A percentile compares a stretch with the other conserved stretches of the same genome.
Evolutionary conservation across 768 basidiomycete genomes (phyloP).

Genomic region (Pluteus cervinus): DNA sequence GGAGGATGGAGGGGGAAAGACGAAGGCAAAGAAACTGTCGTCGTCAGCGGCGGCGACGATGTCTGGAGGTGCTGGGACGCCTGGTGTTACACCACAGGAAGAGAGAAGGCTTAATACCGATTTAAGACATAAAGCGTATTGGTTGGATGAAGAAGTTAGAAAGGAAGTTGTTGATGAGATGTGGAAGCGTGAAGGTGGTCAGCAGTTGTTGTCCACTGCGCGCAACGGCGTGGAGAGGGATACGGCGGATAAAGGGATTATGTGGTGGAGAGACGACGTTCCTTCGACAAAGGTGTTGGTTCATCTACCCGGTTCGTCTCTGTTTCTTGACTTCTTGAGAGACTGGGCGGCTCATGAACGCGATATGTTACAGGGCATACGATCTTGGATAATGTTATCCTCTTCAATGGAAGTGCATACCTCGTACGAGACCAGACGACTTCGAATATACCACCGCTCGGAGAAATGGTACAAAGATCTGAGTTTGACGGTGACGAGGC

Average conservation of each 20-base stretch:
- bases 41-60: not conserved
- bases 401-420: slow-evolving; percentile 68
- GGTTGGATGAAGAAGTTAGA: slow-evolving; percentile 28
- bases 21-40: no score
- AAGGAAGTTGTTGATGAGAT: slow-evolving; percentile 22
- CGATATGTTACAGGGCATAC: slow-evolving; percentile 57
- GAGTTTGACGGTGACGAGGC: slow-evolving; percentile 43
- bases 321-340: slow-evolving; percentile 9
- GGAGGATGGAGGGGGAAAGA: slow-evolving; percentile 28
- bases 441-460: no score
- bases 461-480: no score
- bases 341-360: not conserved
- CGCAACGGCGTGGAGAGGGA: no score
- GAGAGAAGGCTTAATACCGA: no score
- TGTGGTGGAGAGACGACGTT: slow-evolving; percentile 48
- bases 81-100: slow-evolving; percentile 3
- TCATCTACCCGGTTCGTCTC: slow-evolving; percentile 56
- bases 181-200: slow-evolving; percentile 20
- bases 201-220: no score
- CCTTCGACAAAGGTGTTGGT: slow-evolving; percentile 52
- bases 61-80: not conserved
- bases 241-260: slow-evolving; percentile 49
- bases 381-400: slow-evolving; percentile 74
- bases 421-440: no score
- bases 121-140: slow-evolving; percentile 39